Evolutionary conservation across 345 rosid species (phyloP).

Genomic region (Gossypium ekmanianum): DNA sequence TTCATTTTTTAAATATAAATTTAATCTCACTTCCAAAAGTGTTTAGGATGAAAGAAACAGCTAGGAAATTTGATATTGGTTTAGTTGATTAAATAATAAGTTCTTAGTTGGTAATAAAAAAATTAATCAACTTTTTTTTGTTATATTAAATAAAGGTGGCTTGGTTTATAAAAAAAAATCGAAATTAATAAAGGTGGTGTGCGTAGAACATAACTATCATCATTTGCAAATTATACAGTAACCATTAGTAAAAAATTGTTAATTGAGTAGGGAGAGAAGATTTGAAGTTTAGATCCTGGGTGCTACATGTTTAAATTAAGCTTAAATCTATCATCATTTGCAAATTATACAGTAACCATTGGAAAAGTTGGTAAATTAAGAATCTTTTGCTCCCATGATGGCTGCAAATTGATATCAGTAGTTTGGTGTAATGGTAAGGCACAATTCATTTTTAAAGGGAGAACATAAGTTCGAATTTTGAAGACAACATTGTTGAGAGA

Average conservation of each 20-base stretch:
- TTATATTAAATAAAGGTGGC: not conserved
- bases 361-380: not conserved
- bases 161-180: too few relatives aligned
- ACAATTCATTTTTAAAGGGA: accelerated
- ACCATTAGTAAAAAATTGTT: not conserved
- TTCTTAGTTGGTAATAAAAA: not conserved
- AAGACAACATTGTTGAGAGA: accelerated
- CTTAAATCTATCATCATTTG: too few relatives aligned
- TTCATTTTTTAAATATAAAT: not conserved
- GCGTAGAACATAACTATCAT: not conserved
- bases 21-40: not conserved
- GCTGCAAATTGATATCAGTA: too few relatives aligned
- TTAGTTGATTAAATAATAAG: too few relatives aligned
- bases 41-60: conserved; percentile 8
- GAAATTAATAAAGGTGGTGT: too few relatives aligned
- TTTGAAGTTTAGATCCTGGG: not conserved
- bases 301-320: not conserved
- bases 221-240: too few relatives aligned
- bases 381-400: not conserved
- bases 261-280: not conserved
- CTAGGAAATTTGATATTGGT: too few relatives aligned
- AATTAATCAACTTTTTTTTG: not conserved
- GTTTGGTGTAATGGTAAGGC: too few relatives aligned
- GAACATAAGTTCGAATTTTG: too few relatives aligned
- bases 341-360: not conserved